Base-by-base conservation (phyloP, 2,329 filamentous ascomycete genomes). In the Calonectria pseudoreteaudii region DNA sequence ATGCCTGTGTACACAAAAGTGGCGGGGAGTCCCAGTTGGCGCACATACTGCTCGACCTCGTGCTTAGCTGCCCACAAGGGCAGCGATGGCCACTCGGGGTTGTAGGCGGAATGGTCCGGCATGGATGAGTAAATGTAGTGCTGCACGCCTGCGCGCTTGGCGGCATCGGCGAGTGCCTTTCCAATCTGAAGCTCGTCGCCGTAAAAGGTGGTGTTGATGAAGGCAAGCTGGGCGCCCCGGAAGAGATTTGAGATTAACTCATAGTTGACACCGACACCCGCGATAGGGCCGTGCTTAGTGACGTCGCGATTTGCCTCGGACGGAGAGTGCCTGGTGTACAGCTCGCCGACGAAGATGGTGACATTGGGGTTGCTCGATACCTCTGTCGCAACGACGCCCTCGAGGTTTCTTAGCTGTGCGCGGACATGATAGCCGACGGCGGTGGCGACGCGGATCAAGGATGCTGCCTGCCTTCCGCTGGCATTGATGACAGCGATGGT, bases 201-300 rank as follows among this genome's bases (percentile, higher is more conserved):
- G 87, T 97, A 98, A 81, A 98, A 97, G 7, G 95, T 98, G 52
- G 97, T 99, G 87, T 99, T 99, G 87, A 98, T 95, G 85, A 98
- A 99, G 73, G 97, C 97, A 66, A 97, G 90, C 79, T 97, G 94
- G 28, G 94, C 94, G 75, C 94, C 95, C 47, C 90, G 88, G 88
- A 98, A 98, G 26, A 98, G 89, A 77, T 94, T 90, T 68, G 91
- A 89, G 81, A 98, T 94, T 77, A 98, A 85, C 1, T 88, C 88
- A 79, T 92, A 89, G 82, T 95, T 95, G 81, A 96, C 91, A 75
- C 93, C 90, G 75, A 92, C 89, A 53, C 90, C 90, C 52, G 88
- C 88, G 67, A 91, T 93, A 81, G 82, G 91, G 76, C 84, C 94
- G 87, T 88, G 94, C 85, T 87, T 89, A 66, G 93, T 94, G 80